Conservation (phyloP, 805 yeast genomes). For the Candida germanica region DNA sequence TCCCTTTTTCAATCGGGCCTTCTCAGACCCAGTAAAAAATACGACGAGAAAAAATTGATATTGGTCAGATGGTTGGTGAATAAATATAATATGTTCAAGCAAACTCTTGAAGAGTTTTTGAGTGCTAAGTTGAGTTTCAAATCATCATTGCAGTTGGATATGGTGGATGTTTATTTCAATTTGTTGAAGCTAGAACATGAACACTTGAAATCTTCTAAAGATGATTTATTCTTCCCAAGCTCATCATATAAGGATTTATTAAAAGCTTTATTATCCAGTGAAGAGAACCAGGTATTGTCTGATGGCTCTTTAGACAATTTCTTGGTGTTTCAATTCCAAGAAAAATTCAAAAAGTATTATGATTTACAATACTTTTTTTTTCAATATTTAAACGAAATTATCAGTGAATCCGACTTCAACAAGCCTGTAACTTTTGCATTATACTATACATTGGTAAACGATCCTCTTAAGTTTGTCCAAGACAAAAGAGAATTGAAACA, state of each 20-base stretch:
- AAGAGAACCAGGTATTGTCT: slow-evolving; percentile 34
- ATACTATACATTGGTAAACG: slow-evolving; percentile 36
- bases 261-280: slow-evolving; percentile 23
- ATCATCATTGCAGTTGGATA: slow-evolving; percentile 49
- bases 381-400: slow-evolving; percentile 37
- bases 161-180: slow-evolving; percentile 53
- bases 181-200: slow-evolving; percentile 55
- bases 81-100: slow-evolving; percentile 54
- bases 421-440: slow-evolving; percentile 32
- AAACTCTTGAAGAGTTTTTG: slow-evolving; percentile 40
- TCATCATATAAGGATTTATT: slow-evolving; percentile 45
- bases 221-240: slow-evolving; percentile 64
- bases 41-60: slow-evolving; percentile 44
- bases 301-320: slow-evolving; percentile 51
- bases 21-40: slow-evolving; percentile 30
- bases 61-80: slow-evolving; percentile 64
- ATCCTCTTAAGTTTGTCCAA: slow-evolving; percentile 18
- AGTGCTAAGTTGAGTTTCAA: slow-evolving; percentile 42
- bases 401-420: slow-evolving; percentile 21
- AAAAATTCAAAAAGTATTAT: slow-evolving; percentile 53
- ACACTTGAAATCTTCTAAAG: slow-evolving; percentile 46
- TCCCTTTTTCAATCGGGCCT: slow-evolving; percentile 41
- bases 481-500: slow-evolving; percentile 30
- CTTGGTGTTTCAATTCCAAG: slow-evolving; percentile 53
- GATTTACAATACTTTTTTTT: slow-evolving; percentile 79